Percentiles rank a stretch among this genome's conserved stretches.
Conservation (phyloP, 352 stramenopile species). For the Phytophthora melonis region DNA sequence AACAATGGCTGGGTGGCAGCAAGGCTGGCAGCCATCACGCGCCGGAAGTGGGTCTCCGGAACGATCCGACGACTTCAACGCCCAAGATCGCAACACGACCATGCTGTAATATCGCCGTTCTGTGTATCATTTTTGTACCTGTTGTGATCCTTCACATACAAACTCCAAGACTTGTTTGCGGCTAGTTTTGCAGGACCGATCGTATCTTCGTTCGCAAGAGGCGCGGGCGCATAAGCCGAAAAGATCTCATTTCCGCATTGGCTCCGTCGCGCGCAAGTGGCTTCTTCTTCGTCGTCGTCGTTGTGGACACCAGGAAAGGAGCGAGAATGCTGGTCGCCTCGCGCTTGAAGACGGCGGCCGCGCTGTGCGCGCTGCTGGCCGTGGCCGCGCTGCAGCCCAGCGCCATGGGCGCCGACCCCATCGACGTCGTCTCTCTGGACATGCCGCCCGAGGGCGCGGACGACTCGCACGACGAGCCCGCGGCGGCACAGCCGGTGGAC, state of each 20-base stretch:
- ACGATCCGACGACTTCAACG: constrained; percentile 15
- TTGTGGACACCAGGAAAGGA: neutral
- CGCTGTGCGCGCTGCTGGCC: constrained; percentile 32
- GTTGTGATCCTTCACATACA: neutral
- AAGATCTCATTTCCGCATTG: constrained; percentile 40
- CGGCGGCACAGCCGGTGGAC: constrained; percentile 4
- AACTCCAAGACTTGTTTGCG: neutral
- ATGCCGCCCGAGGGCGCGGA: constrained; percentile 11
- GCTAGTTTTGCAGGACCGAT: constrained; percentile 25
- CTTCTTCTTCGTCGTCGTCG: neutral
- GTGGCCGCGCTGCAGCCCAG: constrained; percentile 27
- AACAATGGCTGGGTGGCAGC: neutral
- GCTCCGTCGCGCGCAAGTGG: constrained; percentile 21
- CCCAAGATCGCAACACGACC: constrained; percentile 29
- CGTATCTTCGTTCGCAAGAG: constrained; percentile 23
- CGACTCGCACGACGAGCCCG: constrained; percentile 23
- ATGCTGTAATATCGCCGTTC: constrained; percentile 19
- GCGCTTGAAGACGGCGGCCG: constrained; percentile 27
- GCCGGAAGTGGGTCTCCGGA: neutral
- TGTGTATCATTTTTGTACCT: constrained; percentile 7
- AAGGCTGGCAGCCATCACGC: constrained; percentile 19
- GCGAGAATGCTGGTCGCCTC: constrained; percentile 35
- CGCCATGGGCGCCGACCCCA: constrained; percentile 17
- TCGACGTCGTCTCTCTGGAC: constrained; percentile 21
- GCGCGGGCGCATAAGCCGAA: constrained; percentile 5